Evolutionary conservation across 495 filamentous ascomycete species (phyloP).

Genomic region (Aspergillus taichungensis): DNA sequence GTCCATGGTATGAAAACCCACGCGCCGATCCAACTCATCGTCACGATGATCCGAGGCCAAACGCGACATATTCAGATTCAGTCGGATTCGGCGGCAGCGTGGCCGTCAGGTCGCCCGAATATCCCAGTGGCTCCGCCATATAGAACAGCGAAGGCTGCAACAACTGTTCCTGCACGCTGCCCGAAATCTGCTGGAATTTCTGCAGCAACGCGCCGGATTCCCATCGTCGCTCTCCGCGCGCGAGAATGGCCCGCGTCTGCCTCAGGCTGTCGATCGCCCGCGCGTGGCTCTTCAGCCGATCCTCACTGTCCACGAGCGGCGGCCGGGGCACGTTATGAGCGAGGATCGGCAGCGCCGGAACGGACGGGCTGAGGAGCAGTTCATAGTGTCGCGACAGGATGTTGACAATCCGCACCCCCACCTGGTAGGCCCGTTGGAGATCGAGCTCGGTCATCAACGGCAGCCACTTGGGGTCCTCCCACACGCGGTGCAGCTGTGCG

Average conservation of each 20-base stretch:
- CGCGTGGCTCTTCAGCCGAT: slow-evolving; percentile 27
- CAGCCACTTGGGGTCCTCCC: slow-evolving; percentile 23
- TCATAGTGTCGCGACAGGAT: slow-evolving; percentile 27
- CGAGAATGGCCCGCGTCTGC: slow-evolving; percentile 25
- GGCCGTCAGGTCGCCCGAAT: not conserved
- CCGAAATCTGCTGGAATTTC: slow-evolving; percentile 21
- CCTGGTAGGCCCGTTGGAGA: slow-evolving; percentile 32
- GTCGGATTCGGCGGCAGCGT: no score
- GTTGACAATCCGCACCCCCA: slow-evolving; percentile 23
- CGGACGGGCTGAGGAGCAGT: slow-evolving; percentile 22
- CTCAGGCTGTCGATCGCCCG: slow-evolving; percentile 28
- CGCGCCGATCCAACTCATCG: no score
- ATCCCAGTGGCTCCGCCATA: slow-evolving; percentile 7
- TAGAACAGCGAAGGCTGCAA: slow-evolving; percentile 9
- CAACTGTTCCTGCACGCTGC: slow-evolving; percentile 5
- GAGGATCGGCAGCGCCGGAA: slow-evolving; percentile 24
- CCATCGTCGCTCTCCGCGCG: slow-evolving; percentile 29
- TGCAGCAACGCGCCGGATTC: slow-evolving; percentile 19
- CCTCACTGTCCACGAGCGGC: slow-evolving; percentile 26
- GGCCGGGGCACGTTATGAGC: slow-evolving; percentile 29
- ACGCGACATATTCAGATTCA: no score
- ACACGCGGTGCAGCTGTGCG: slow-evolving; percentile 30
- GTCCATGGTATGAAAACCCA: no score
- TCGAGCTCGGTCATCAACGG: slow-evolving; percentile 32
- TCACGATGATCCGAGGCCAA: no score